A percentile compares a stretch with the other conserved stretches of the same genome.
These are phyloP conservation scores for Suillus fuscotomentosus DNA, from an alignment of 768 basidiomycete species.

Conservation along the genomic window DNA sequence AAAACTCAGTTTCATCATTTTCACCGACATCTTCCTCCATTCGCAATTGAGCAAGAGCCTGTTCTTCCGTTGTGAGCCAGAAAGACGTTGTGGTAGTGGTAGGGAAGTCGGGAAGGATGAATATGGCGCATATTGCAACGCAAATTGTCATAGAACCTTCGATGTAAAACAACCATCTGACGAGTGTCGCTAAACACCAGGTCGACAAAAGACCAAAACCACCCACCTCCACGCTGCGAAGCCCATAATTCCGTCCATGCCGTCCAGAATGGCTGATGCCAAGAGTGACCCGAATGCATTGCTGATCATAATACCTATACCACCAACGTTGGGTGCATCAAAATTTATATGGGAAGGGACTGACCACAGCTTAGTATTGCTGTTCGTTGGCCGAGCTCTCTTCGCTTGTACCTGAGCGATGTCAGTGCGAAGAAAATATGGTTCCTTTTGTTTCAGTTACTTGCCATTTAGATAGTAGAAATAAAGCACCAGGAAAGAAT, in stretches of 20 bases:
- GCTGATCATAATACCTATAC: conserved; percentile 56
- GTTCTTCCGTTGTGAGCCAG: conserved; percentile 64
- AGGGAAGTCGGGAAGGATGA: conserved; percentile 76
- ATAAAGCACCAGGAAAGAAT: conserved; percentile 67
- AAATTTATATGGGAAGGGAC: not conserved
- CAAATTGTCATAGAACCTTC: conserved; percentile 58
- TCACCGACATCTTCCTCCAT: conserved; percentile 66
- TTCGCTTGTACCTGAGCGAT: conserved; percentile 64
- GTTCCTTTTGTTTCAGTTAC: conserved; percentile 14
- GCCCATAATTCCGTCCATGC: conserved; percentile 69
- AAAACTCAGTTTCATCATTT: conserved; percentile 42
- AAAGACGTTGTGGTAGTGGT: conserved; percentile 48
- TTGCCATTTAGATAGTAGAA: conserved; percentile 32
- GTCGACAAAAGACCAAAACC: not conserved
- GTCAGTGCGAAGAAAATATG: conserved; percentile 49
- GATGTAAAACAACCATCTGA: conserved; percentile 72
- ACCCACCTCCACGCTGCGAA: conserved; percentile 70
- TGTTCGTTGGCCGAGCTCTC: conserved; percentile 67
- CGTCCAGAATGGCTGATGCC: conserved; percentile 70
- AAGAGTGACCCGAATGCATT: conserved; percentile 84
- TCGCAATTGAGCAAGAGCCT: conserved; percentile 52
- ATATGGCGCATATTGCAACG: conserved; percentile 52
- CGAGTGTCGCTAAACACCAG: not conserved
- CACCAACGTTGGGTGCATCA: not conserved
- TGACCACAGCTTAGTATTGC: conserved; percentile 61